Conservation (phyloP, 1,284 basidiomycete species). For the Exsudoporus floridanus region DNA sequence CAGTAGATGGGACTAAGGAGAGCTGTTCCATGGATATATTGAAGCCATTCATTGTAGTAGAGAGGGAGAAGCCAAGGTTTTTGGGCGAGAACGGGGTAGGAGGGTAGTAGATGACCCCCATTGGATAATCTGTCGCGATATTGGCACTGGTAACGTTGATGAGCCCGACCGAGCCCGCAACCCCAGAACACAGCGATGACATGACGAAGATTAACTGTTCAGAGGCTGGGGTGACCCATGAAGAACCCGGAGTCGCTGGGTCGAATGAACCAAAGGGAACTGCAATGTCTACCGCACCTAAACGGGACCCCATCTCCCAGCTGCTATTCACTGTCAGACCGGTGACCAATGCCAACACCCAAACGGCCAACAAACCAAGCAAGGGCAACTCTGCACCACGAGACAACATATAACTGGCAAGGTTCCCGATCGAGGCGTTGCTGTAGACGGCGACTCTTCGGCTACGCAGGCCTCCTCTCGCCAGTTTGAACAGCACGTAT, state of each 20-base stretch:
- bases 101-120: conserved; percentile 17
- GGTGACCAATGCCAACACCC: conserved; percentile 13
- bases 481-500: conserved; percentile 22
- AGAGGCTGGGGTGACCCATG: neutral
- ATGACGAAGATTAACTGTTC: conserved; percentile 3
- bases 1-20: conserved; percentile 12
- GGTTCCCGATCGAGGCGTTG: conserved; percentile 10
- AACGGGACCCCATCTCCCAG: conserved; percentile 4
- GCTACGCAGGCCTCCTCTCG: conserved; percentile 12
- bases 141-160: conserved; percentile 5
- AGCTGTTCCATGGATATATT: conserved; percentile 17
- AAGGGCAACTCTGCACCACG: conserved; percentile 10
- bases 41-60: conserved; percentile 16
- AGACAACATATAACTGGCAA: conserved; percentile 2
- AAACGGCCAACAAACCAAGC: conserved; percentile 10
- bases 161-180: neutral
- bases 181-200: conserved; percentile 8
- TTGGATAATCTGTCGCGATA: neutral
- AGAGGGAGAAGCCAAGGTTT: conserved; percentile 3
- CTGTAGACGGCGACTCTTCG: conserved; percentile 13
- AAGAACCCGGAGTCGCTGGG: neutral
- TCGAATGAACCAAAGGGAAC: conserved; percentile 9
- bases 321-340: conserved; percentile 15
- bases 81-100: neutral
- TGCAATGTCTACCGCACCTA: rapidly evolving